phyloP scores from a whole-genome alignment of 2,329 filamentous ascomycete species.

The Curvularia verruculosa region DNA sequence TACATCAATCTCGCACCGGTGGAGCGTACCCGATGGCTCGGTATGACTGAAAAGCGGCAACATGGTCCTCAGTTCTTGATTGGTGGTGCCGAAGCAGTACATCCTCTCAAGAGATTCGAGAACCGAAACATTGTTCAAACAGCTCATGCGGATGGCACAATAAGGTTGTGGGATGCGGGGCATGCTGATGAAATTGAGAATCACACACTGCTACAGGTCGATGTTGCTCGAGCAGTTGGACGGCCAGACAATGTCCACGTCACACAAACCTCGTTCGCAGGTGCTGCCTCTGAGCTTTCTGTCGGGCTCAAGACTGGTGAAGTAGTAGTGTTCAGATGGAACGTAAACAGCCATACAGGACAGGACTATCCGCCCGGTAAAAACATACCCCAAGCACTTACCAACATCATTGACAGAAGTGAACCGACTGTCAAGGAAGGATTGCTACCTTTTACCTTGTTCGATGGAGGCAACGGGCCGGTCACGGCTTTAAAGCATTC shows the following conservation, averaged over 20 bases:
- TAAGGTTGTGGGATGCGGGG: slow-evolving; percentile 92
- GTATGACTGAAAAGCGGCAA: slow-evolving; percentile 82
- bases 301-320: slow-evolving; percentile 85
- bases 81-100: slow-evolving; percentile 76
- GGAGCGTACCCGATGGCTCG: slow-evolving; percentile 82
- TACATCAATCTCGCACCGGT: slow-evolving; percentile 74
- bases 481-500: slow-evolving; percentile 82
- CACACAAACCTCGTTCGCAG: slow-evolving; percentile 77
- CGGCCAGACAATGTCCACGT: slow-evolving; percentile 79
- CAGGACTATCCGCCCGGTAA: slow-evolving; percentile 63
- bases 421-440: slow-evolving; percentile 80
- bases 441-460: slow-evolving; percentile 76
- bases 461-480: slow-evolving; percentile 82
- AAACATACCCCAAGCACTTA: slow-evolving; percentile 61
- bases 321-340: slow-evolving; percentile 85
- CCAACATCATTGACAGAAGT: slow-evolving; percentile 73
- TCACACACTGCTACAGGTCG: slow-evolving; percentile 77
- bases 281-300: slow-evolving; percentile 82
- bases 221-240: slow-evolving; percentile 80
- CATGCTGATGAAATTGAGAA: slow-evolving; percentile 96
- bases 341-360: slow-evolving; percentile 75
- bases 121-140: slow-evolving; percentile 83
- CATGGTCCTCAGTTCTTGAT: slow-evolving; percentile 78
- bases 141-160: slow-evolving; percentile 86
- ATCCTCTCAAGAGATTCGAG: slow-evolving; percentile 77